Percentiles rank a stretch among this genome's conserved stretches.
These are phyloP conservation scores for Tetraselmis chui DNA, from an alignment of 139 green algal genomes.

Conservation along the genomic window DNA sequence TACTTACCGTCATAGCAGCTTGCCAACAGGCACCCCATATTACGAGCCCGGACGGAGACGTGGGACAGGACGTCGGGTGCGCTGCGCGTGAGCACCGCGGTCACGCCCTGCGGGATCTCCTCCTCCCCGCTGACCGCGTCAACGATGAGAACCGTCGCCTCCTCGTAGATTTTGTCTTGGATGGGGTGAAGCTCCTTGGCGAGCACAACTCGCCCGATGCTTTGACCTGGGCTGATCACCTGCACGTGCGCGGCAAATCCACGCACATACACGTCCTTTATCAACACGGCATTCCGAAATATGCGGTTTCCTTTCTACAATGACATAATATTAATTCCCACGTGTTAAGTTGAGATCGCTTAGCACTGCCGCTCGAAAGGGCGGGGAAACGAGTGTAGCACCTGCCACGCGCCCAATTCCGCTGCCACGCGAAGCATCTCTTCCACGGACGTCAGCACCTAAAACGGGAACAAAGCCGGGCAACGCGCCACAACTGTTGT, in stretches of 20 bases:
- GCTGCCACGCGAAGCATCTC: slow-evolving; percentile 66
- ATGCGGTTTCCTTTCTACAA: no score
- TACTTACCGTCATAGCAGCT: slow-evolving; percentile 53
- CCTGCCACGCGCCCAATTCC: slow-evolving; percentile 85
- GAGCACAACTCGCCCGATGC: slow-evolving; percentile 57
- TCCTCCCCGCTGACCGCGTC: slow-evolving; percentile 81
- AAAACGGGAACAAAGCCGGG: no score
- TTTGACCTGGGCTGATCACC: slow-evolving; percentile 67
- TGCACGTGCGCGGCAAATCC: slow-evolving; percentile 9
- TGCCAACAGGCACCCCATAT: slow-evolving; percentile 68
- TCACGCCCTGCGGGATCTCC: slow-evolving; percentile 84
- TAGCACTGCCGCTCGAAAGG: no score
- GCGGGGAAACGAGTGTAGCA: slow-evolving; percentile 15
- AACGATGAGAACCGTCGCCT: slow-evolving; percentile 80
- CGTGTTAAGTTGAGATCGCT: no score
- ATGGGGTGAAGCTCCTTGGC: slow-evolving; percentile 70
- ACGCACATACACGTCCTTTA: no score
- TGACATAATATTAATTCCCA: no score
- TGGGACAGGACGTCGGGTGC: slow-evolving; percentile 87
- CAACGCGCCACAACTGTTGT: no score
- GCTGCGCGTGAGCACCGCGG: slow-evolving; percentile 78
- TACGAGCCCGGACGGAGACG: slow-evolving; percentile 82
- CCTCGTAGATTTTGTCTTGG: slow-evolving; percentile 77
- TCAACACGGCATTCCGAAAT: no score
- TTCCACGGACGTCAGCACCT: slow-evolving; percentile 65